Percentiles rank a stretch among this genome's conserved stretches.
phyloP scores from a whole-genome alignment of 208 protist species.

The Spongospora subterranea region DNA sequence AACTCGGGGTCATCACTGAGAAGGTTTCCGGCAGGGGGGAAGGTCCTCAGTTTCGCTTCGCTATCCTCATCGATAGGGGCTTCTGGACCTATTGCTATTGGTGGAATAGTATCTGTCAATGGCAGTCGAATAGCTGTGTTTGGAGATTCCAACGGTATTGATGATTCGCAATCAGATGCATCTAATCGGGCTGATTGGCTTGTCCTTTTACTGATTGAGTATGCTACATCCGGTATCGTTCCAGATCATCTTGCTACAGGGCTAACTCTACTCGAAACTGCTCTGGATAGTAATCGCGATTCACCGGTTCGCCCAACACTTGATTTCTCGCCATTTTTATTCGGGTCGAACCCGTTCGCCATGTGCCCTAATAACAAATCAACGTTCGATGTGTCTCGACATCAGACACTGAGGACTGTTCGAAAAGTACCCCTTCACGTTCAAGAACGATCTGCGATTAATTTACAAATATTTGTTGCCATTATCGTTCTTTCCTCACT shows the following conservation, averaged over 20 bases:
- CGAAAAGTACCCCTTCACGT: no score
- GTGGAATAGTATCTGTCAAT: background rate
- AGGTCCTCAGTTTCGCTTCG: background rate
- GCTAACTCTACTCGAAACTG: no score
- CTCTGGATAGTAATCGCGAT: no score
- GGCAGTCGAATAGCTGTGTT: constrained; percentile 71
- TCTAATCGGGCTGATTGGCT: constrained; percentile 67
- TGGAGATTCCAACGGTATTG: constrained; percentile 78
- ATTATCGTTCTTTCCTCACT: no score
- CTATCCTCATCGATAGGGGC: background rate
- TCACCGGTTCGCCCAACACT: no score
- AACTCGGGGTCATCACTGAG: background rate
- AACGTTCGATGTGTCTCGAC: no score
- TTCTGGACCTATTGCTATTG: background rate
- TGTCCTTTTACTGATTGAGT: constrained; percentile 1
- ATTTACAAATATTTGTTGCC: no score
- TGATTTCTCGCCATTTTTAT: no score
- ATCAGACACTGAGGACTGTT: no score
- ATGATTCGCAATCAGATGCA: constrained; percentile 55
- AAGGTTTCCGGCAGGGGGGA: background rate
- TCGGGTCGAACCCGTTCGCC: no score
- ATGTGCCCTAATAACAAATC: no score
- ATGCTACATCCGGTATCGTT: constrained; percentile 3
- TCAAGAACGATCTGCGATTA: no score
- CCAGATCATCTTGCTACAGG: background rate